Percentiles rank a stretch among this genome's conserved stretches.
These are phyloP conservation scores for Mycena leptocephala DNA, from an alignment of 768 basidiomycete genomes.

Conservation along the genomic window DNA sequence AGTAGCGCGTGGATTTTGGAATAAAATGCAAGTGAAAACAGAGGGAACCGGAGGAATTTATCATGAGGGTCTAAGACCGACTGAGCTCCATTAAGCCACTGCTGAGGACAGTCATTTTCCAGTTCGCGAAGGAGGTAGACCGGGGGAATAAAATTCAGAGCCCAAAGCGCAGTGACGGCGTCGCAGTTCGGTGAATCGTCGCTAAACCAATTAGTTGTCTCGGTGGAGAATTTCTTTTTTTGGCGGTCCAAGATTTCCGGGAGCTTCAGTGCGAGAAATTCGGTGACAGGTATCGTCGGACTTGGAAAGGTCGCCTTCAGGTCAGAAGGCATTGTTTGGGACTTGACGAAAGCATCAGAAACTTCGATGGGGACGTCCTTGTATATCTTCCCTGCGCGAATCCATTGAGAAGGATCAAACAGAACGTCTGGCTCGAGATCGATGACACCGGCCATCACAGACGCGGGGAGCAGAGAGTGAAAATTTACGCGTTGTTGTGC, in stretches of 20 bases:
- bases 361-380: neutral
- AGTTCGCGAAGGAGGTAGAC: neutral
- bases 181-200: neutral
- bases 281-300: neutral
- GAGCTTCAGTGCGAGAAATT: neutral
- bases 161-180: neutral
- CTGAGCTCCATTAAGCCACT: no score
- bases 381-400: neutral
- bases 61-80: neutral
- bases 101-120: no score
- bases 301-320: neutral
- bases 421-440: neutral
- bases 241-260: neutral
- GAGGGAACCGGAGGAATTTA: neutral
- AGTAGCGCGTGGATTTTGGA: no score
- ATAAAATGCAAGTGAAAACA: neutral
- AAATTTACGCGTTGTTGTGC: no score
- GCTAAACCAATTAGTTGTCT: neutral
- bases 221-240: neutral
- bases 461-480: no score
- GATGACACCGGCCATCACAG: neutral
- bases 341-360: neutral
- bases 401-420: constrained; percentile 4
- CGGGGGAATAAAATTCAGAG: neutral
- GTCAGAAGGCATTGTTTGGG: neutral